Conservation (phyloP, 257 asterid genomes). For the Thymus quinquecostatus region DNA sequence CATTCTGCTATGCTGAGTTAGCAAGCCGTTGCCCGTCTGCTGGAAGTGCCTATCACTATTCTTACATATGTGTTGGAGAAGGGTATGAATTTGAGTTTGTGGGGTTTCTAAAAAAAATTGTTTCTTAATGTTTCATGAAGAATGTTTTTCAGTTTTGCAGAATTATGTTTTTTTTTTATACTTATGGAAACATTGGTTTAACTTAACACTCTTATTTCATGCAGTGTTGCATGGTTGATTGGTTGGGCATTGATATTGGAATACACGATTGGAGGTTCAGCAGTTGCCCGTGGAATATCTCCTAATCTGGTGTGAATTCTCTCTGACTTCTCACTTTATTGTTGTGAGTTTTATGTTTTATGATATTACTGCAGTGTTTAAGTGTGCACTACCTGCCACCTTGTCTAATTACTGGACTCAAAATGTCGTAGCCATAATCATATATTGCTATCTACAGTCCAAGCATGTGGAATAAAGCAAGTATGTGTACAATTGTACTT, state of each 20-base stretch:
- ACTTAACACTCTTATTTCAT: constrained; percentile 27
- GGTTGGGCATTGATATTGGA: constrained; percentile 97
- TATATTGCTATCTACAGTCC: not conserved
- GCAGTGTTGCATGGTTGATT: constrained; percentile 94
- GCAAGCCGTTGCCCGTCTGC: constrained; percentile 97
- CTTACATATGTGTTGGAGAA: constrained; percentile 95
- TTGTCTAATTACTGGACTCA: not conserved
- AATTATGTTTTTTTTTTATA: not conserved
- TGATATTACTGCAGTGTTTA: constrained; percentile 16
- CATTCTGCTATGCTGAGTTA: constrained; percentile 92
- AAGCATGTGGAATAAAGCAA: not conserved
- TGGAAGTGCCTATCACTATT: constrained; percentile 98
- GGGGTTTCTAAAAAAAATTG: constrained; percentile 9
- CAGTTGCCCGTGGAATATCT: constrained; percentile 98
- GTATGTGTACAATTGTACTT: constrained; percentile 1
- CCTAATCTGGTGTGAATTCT: constrained; percentile 79
- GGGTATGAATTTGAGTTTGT: constrained; percentile 51
- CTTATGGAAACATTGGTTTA: not conserved
- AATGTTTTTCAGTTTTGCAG: constrained; percentile 10
- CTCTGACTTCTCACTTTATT: constrained; percentile 20
- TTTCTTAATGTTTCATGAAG: not conserved
- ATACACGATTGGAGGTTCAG: constrained; percentile 97
- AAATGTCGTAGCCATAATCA: not conserved
- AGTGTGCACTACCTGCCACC: not conserved
- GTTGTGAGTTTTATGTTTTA: constrained; percentile 1